Conservation (phyloP, 495 filamentous ascomycete genomes). For the Trichoderma erinaceum region DNA sequence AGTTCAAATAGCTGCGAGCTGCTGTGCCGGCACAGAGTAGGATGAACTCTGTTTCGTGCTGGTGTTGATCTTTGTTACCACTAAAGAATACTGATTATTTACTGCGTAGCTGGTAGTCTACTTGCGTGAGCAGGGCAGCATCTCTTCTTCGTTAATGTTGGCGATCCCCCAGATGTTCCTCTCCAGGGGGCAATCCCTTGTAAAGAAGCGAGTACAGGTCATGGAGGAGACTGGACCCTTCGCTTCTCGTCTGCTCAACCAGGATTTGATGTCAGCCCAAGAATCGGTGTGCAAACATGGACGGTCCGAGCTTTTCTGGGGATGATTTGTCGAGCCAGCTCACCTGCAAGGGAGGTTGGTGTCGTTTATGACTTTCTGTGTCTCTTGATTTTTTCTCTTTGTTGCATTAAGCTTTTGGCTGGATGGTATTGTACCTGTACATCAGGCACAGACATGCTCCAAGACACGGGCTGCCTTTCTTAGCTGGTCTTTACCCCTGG, state of each 20-base stretch:
- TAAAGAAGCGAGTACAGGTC: background rate
- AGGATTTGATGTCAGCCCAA: background rate
- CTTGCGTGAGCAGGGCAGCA: background rate
- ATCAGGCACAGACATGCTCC: no score
- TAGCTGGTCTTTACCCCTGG: background rate
- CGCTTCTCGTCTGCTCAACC: background rate
- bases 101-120: background rate
- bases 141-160: background rate
- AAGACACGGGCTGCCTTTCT: background rate
- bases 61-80: background rate
- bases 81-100: background rate
- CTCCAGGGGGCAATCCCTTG: background rate
- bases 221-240: background rate
- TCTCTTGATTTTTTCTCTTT: background rate
- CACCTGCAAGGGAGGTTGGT: background rate
- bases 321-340: background rate
- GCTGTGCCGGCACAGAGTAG: background rate
- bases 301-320: slow-evolving; percentile 1
- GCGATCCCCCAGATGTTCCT: slow-evolving; percentile 2
- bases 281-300: background rate
- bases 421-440: no score
- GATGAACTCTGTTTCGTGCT: background rate
- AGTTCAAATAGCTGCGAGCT: slow-evolving; percentile 6
- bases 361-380: background rate
- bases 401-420: no score